These are phyloP conservation scores for Kondoa malvinella DNA, from an alignment of 768 basidiomycete species.

Conservation along the genomic window DNA sequence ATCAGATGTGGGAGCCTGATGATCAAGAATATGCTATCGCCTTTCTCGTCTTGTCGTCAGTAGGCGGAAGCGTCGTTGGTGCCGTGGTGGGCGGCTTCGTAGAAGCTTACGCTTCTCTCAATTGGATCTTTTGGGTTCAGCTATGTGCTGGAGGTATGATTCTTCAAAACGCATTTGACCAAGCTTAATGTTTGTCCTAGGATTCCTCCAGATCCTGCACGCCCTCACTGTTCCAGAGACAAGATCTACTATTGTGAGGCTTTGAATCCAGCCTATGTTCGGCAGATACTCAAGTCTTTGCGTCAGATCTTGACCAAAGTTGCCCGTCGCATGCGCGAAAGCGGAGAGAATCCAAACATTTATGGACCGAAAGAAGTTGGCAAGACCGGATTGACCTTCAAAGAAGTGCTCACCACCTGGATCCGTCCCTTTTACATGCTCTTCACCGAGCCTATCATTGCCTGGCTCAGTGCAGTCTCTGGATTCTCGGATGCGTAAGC, in stretches of 20 bases:
- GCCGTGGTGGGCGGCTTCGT: conserved; percentile 57
- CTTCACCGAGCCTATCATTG: conserved; percentile 29
- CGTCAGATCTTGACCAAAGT: neutral
- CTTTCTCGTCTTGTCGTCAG: conserved; percentile 28
- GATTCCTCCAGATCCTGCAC: conserved; percentile 26
- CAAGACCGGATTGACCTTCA: neutral
- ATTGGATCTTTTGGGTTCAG: conserved; percentile 26
- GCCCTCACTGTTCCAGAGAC: conserved; percentile 29
- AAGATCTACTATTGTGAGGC: conserved; percentile 25
- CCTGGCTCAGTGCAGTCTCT: conserved; percentile 27
- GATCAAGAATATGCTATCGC: conserved; percentile 28
- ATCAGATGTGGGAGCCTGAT: conserved; percentile 23
- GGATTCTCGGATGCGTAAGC: conserved; percentile 31
- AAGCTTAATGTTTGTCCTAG: neutral
- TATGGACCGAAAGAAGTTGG: conserved; percentile 22
- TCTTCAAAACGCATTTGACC: neutral
- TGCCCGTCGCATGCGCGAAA: conserved; percentile 9
- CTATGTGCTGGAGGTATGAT: conserved; percentile 26
- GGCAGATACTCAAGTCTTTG: neutral
- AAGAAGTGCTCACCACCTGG: neutral
- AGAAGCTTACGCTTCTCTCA: conserved; percentile 18
- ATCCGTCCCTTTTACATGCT: conserved; percentile 29
- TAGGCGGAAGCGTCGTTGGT: conserved; percentile 40
- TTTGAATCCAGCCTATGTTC: conserved; percentile 22
- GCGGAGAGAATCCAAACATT: conserved; percentile 23